Evolutionary conservation across 1,284 basidiomycete species (phyloP).

Genomic region (Sanghuangporus weigelae): DNA sequence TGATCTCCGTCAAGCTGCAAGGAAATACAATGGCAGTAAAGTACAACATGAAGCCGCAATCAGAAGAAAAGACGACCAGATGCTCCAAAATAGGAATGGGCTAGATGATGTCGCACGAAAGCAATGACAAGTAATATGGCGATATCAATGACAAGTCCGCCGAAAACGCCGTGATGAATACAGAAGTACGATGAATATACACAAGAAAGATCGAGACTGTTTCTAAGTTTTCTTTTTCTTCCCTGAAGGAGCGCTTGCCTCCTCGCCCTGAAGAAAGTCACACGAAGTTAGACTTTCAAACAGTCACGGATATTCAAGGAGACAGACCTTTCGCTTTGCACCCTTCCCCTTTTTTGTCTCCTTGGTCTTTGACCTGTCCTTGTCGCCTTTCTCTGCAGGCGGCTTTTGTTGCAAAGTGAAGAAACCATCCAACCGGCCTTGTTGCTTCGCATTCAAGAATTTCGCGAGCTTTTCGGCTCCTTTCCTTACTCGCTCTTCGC

Average conservation of each 20-base stretch:
- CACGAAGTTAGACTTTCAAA: conserved; percentile 11
- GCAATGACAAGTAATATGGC: no score
- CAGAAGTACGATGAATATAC: not conserved
- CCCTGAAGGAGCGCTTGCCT: conserved; percentile 23
- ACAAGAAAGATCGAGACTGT: not conserved
- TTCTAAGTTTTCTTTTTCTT: conserved; percentile 32
- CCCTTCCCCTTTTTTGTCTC: conserved; percentile 37
- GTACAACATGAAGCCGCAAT: no score
- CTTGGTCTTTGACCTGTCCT: conserved; percentile 31
- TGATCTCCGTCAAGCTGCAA: no score
- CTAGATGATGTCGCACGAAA: no score
- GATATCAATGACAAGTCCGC: no score
- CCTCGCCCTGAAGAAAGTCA: conserved; percentile 24
- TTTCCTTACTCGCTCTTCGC: conserved; percentile 94
- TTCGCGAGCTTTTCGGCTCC: conserved; percentile 92
- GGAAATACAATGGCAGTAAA: no score
- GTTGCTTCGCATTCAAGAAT: conserved; percentile 87
- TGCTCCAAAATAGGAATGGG: no score
- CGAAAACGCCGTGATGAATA: no score
- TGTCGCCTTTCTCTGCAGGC: conserved; percentile 35
- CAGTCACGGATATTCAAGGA: not conserved
- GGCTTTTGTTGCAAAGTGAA: conserved; percentile 69
- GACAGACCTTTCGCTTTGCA: conserved; percentile 65
- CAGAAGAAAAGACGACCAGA: no score
- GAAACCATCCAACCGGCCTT: conserved; percentile 94